phyloP scores from a whole-genome alignment of 768 basidiomycete genomes.

The Mycena leptocephala region DNA sequence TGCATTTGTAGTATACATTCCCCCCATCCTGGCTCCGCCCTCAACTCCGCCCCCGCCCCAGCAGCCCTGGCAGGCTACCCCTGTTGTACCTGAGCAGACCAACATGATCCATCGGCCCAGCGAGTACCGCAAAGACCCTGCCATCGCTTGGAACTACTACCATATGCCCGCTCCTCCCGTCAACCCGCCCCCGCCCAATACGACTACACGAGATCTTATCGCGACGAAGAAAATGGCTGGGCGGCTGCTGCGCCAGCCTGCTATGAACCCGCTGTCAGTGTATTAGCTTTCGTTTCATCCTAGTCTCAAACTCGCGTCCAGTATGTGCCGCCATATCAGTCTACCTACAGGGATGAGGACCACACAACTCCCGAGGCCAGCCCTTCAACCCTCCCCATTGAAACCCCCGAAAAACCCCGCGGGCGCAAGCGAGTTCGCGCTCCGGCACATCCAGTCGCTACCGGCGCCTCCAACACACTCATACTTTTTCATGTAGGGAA shows the following conservation, averaged over 20 bases:
- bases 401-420: constrained; percentile 64
- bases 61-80: constrained; percentile 78
- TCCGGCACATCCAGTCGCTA: constrained; percentile 57
- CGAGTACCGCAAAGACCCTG: constrained; percentile 61
- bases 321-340: constrained; percentile 71
- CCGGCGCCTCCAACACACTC: constrained; percentile 11
- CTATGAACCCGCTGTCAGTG: constrained; percentile 70
- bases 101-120: constrained; percentile 69
- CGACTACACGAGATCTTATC: constrained; percentile 71
- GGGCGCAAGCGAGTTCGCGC: constrained; percentile 81
- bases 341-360: constrained; percentile 65
- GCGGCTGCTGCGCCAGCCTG: constrained; percentile 62
- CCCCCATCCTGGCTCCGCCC: constrained; percentile 51
- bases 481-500: constrained; percentile 51
- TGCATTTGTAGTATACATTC: constrained; percentile 55
- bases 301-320: constrained; percentile 41
- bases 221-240: constrained; percentile 73
- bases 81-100: constrained; percentile 78
- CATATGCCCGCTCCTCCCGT: constrained; percentile 60
- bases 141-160: constrained; percentile 70
- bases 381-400: constrained; percentile 52
- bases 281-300: constrained; percentile 16
- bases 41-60: constrained; percentile 48
- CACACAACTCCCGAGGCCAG: constrained; percentile 58
- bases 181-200: constrained; percentile 63